Base-by-base conservation (phyloP, 1,139 yeast genomes). In the Lipomyces yarrowii region DNA sequence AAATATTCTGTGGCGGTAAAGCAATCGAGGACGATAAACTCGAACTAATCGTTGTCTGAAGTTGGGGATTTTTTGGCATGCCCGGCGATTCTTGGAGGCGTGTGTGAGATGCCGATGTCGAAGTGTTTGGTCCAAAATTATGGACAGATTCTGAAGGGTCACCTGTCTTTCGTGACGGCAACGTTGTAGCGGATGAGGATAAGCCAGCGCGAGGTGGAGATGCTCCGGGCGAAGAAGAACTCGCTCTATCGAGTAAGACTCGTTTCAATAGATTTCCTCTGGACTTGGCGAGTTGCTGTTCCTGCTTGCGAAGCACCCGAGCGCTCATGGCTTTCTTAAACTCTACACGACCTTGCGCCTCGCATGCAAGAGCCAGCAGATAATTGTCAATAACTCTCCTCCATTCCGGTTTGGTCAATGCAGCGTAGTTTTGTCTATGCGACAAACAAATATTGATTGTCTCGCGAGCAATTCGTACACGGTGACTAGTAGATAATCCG, bases 371-470 rank as follows among this genome's bases (percentile, higher is more conserved):
- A 73, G 86, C 87, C 56, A 87, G 76, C 60, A 87, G 73, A 73
- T 84, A 87, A 76, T 87, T 87, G 70, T 87, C 91, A 68, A 87
- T 85, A 37, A 87, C 82, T 73, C 87, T 86, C 71, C 91, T 78
- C 90, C 91, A 87, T 74, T 87, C 89, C 30, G 86, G 84, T 70
- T 82, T 81, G 2, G 78, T 70, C 54, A 78, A 70, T 35, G 32
- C 58, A 26, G 18, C 26, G 69, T 59, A 23, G n/a, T 26, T 32
- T 10, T 21, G 8, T 18, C 62, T 32, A 30, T 39, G 7, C 32
- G 37, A 32, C 35, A 60, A 51, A 37, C 66, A 63, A 37, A 60
- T 15, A 63, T 80, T 78, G 5, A 87, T 84, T 1, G 89, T 86
- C 74, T 84, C 86, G 67, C 78, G 79, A 0, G 91, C 91, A 21